phyloP scores from a whole-genome alignment of 192 early-diverging fungal species.

The Coemansia sp. region DNA sequence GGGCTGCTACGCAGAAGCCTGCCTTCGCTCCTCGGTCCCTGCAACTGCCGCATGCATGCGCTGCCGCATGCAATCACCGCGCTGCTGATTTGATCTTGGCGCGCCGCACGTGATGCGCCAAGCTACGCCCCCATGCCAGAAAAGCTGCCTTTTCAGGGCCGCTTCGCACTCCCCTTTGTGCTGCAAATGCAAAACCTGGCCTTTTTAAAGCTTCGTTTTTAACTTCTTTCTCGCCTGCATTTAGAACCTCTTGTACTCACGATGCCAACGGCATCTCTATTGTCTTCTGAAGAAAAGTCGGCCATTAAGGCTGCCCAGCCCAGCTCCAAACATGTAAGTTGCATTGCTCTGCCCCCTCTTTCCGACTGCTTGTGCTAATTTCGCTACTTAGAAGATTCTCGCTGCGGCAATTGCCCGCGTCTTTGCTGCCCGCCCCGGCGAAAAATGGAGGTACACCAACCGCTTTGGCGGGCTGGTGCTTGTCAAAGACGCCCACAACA shows the following conservation, averaged over 20 bases:
- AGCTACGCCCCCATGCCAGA: slow-evolving; percentile 2
- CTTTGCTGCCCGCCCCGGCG: slow-evolving; percentile 68
- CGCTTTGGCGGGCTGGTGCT: slow-evolving; percentile 69
- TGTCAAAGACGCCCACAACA: slow-evolving; percentile 63
- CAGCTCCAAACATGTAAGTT: slow-evolving; percentile 56
- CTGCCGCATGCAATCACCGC: background rate
- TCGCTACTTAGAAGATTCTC: slow-evolving; percentile 66
- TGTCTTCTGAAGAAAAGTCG: slow-evolving; percentile 63
- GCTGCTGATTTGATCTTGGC: slow-evolving; percentile 6
- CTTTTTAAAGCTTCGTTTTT: background rate
- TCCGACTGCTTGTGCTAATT: background rate
- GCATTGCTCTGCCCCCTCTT: background rate
- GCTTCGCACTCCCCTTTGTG: slow-evolving; percentile 2
- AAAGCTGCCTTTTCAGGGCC: slow-evolving; percentile 11
- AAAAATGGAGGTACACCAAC: slow-evolving; percentile 68
- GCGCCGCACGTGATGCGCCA: slow-evolving; percentile 3
- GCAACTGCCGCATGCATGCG: slow-evolving; percentile 4
- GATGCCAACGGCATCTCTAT: slow-evolving; percentile 63
- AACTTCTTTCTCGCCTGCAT: background rate
- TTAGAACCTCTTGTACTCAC: background rate
- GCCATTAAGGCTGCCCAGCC: slow-evolving; percentile 64
- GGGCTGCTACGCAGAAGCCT: no score
- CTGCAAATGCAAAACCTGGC: slow-evolving; percentile 2
- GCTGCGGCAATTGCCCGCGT: slow-evolving; percentile 73
- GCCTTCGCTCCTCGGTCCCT: background rate